These are phyloP conservation scores for Westerdykella aurantiaca DNA, from an alignment of 2,329 filamentous ascomycete genomes.

Conservation along the genomic window DNA sequence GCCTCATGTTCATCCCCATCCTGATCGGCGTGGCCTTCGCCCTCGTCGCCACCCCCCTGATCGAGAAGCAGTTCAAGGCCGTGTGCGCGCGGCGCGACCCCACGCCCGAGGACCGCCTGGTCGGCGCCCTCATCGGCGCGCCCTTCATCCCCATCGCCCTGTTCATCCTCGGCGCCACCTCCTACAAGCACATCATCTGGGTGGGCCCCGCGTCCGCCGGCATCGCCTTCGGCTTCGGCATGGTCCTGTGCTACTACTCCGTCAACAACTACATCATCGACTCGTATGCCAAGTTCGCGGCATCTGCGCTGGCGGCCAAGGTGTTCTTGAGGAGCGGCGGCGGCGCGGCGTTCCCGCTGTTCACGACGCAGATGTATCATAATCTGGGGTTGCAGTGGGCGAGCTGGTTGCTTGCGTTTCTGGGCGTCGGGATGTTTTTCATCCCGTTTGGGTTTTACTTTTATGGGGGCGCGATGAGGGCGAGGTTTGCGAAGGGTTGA, in stretches of 20 bases:
- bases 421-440: constrained; percentile 16
- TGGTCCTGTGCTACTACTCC: constrained; percentile 31
- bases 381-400: constrained; percentile 46
- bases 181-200: constrained; percentile 47
- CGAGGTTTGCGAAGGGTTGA: not conserved
- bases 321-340: constrained; percentile 44
- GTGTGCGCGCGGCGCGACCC: too few species aligned
- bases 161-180: constrained; percentile 66
- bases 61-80: too few species aligned
- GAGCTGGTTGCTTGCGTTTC: constrained; percentile 42
- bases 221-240: constrained; percentile 42
- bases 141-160: constrained; percentile 26
- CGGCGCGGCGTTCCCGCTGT: constrained; percentile 45
- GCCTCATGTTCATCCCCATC: constrained; percentile 39
- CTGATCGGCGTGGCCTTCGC: constrained; percentile 44
- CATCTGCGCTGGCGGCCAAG: constrained; percentile 36
- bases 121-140: too few species aligned
- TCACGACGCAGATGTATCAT: constrained; percentile 43
- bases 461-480: too few species aligned
- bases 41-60: too few species aligned
- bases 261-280: constrained; percentile 65
- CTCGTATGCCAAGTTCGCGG: constrained; percentile 47
- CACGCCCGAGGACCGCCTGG: too few species aligned
- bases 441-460: too few species aligned
- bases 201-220: constrained; percentile 49